Percentiles rank a stretch among this genome's conserved stretches.
These are phyloP conservation scores for Nicotiana attenuata DNA, from an alignment of 257 asterid genomes.

Conservation along the genomic window DNA sequence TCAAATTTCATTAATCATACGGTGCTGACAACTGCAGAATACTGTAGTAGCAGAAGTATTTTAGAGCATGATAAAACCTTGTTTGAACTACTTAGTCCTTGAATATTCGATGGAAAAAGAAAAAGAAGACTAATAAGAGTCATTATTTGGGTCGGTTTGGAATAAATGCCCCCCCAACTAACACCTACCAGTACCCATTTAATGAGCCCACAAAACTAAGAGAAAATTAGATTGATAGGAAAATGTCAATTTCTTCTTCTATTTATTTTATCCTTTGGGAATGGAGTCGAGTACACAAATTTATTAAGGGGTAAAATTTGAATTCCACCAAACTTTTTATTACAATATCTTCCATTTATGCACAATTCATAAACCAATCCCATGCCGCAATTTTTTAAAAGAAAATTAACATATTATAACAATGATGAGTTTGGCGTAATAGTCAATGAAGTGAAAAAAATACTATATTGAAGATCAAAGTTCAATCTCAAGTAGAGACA, in stretches of 20 bases:
- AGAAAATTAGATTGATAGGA: background rate
- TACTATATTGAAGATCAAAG: background rate
- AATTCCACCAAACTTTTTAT: background rate
- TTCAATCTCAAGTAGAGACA: background rate
- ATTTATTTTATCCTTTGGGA: background rate
- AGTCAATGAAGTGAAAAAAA: background rate
- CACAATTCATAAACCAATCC: background rate
- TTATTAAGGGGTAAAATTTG: background rate
- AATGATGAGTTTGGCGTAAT: background rate
- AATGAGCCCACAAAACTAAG: conserved; percentile 14
- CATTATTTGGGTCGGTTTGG: conserved; percentile 20
- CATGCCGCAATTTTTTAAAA: background rate
- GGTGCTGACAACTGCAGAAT: background rate
- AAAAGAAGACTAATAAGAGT: background rate
- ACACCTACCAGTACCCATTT: conserved; percentile 16
- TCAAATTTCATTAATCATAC: background rate
- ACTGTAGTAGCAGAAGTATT: background rate
- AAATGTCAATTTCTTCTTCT: background rate
- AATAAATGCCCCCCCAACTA: conserved; percentile 12
- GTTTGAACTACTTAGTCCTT: background rate
- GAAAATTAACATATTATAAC: too few species aligned
- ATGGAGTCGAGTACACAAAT: background rate
- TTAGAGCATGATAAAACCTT: background rate
- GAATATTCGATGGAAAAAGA: background rate
- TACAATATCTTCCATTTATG: background rate